Evolutionary conservation across 116 monocot species (phyloP), one percentile per base, ranked within the genome.

Genomic region (Cymodocea nodosa): DNA sequence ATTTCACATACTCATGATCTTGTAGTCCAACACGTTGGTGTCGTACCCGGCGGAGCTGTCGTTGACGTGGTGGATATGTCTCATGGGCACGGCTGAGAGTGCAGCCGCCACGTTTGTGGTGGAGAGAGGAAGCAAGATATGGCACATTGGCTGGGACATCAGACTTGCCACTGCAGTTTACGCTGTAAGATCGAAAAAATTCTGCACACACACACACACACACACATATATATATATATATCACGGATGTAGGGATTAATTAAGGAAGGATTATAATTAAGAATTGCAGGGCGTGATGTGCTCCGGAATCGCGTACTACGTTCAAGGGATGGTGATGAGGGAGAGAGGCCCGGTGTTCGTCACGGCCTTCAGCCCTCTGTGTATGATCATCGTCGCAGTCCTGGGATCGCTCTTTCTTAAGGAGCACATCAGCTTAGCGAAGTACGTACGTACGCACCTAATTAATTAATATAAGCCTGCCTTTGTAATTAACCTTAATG

Each of bases 341-440:
- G 77, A 83, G 55, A 77, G 83, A 50, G 86, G 83, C 0, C 80
- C 83, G 9, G 86, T 86, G 9, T 86, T 83, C 63, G 86, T 83
- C 51, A 82, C 83, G 2, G 82, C 86, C 15, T 86, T 80, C 74
- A 86, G 70, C 40, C 86, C 83, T 49, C 80, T 80, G 10, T 75
- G 77, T 73, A 82, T 83, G 86, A 77, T 86, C 74, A 70, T 86
- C 24, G 79, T 79, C 53, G 75, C 86, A 12, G n/a, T 77, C 24
- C 48, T 78, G 70, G 78, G 85, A 17, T 76, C 85, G 36, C 60
- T 85, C 63, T 65, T 85, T 57, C 71, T 82, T 0, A 71, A 63
- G 14, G 82, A 85, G 50, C 67, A 78, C 57, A 81, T 85, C 53
- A 68, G 63, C 51, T 25, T 71, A 7, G 85, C 82, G 76, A 81